Evolutionary conservation across 495 filamentous ascomycete species (phyloP).

Genomic region (Penicillium parvum): DNA sequence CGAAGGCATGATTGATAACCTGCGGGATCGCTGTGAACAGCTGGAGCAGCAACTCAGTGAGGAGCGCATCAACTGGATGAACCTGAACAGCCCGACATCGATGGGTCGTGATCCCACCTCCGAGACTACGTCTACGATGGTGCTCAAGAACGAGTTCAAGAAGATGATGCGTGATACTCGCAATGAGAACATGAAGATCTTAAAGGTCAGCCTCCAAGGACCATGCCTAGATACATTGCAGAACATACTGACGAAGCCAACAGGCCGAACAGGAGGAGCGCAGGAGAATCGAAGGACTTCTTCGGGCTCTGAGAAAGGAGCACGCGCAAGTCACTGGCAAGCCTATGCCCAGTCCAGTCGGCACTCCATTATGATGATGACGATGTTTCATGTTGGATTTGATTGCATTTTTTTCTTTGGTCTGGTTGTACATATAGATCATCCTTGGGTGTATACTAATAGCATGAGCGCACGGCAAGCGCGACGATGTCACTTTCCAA

Average conservation of each 20-base stretch:
- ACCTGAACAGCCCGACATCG: conserved; percentile 51
- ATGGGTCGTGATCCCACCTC: conserved; percentile 42
- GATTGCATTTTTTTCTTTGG: conserved; percentile 6
- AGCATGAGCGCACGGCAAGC: conserved; percentile 19
- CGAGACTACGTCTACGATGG: conserved; percentile 64
- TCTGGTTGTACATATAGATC: conserved; percentile 24
- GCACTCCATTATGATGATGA: conserved; percentile 44
- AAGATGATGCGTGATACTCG: conserved; percentile 87
- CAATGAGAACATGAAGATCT: conserved; percentile 61
- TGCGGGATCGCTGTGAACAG: conserved; percentile 65
- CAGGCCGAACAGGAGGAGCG: conserved; percentile 73
- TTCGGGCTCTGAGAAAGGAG: conserved; percentile 54
- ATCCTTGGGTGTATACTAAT: conserved; percentile 19
- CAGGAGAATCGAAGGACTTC: conserved; percentile 56
- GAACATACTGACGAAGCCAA: conserved; percentile 53
- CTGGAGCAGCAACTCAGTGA: conserved; percentile 66
- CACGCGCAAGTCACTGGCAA: conserved; percentile 46
- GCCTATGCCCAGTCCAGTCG: conserved; percentile 46
- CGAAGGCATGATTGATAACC: conserved; percentile 64
- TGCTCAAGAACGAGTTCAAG: conserved; percentile 78
- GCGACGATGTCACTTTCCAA: conserved; percentile 13
- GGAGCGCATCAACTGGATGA: conserved; percentile 68
- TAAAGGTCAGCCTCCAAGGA: conserved; percentile 53
- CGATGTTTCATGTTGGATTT: conserved; percentile 11
- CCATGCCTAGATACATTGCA: conserved; percentile 14